A percentile compares a stretch with the other conserved stretches of the same genome.
These are phyloP conservation scores for Russula ochroleuca DNA, from an alignment of 768 basidiomycete species.

Conservation along the genomic window DNA sequence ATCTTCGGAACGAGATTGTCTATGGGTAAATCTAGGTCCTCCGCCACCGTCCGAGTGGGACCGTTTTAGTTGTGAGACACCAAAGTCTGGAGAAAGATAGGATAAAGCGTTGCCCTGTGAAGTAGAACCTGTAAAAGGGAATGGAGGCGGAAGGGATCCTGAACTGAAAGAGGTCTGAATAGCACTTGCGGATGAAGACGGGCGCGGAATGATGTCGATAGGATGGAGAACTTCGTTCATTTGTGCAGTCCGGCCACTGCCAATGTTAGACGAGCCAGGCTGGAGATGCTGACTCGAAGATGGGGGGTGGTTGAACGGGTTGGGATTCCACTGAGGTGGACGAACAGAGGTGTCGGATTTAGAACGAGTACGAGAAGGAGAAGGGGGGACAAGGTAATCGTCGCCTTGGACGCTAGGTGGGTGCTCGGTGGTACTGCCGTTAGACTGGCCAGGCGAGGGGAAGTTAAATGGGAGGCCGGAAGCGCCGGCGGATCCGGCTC, in stretches of 20 bases:
- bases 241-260: constrained; percentile 7
- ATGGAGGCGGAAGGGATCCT: constrained; percentile 20
- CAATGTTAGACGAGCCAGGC: constrained; percentile 5
- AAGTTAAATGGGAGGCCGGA: constrained; percentile 26
- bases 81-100: constrained; percentile 37
- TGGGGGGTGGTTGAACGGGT: constrained; percentile 15
- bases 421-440: constrained; percentile 11
- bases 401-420: constrained; percentile 17
- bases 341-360: constrained; percentile 28
- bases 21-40: constrained; percentile 29
- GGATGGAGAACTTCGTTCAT: constrained; percentile 26
- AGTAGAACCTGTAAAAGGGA: constrained; percentile 17
- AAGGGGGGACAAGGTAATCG: constrained; percentile 26
- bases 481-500: constrained; percentile 20
- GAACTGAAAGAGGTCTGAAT: constrained; percentile 24
- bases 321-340: constrained; percentile 22
- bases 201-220: constrained; percentile 19
- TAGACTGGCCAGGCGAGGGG: constrained; percentile 12
- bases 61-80: constrained; percentile 41
- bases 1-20: constrained; percentile 63
- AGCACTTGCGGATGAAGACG: constrained; percentile 23
- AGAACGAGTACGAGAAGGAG: constrained; percentile 26
- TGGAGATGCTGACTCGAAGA: constrained; percentile 4
- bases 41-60: constrained; percentile 47
- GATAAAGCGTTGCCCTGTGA: constrained; percentile 14